Evolutionary conservation across 2,329 filamentous ascomycete species (phyloP).

Genomic region (Fusarium concolor): DNA sequence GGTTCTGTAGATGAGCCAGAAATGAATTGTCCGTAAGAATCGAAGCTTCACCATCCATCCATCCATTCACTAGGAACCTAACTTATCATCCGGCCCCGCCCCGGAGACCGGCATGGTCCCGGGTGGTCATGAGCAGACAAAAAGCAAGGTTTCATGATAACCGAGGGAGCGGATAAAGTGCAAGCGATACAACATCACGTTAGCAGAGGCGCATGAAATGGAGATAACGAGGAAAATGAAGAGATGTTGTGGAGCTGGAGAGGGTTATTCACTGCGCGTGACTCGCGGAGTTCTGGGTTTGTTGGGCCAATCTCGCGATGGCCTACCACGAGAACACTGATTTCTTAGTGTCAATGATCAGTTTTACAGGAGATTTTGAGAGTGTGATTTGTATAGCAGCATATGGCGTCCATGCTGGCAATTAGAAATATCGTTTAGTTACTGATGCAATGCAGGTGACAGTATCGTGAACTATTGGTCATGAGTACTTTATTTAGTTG

Average conservation of each 20-base stretch:
- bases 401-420: neutral
- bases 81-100: constrained; percentile 11
- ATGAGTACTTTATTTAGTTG: neutral
- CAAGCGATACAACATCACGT: constrained; percentile 22
- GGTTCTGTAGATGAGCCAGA: constrained; percentile 33
- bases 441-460: neutral
- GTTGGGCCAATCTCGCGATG: constrained; percentile 25
- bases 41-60: neutral
- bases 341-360: neutral
- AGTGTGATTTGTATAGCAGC: neutral
- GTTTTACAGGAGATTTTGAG: neutral
- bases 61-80: neutral
- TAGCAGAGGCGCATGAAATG: constrained; percentile 18
- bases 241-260: constrained; percentile 23
- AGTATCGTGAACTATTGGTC: neutral
- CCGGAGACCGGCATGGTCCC: constrained; percentile 24
- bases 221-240: constrained; percentile 13
- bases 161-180: constrained; percentile 20
- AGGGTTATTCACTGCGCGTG: constrained; percentile 17
- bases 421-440: neutral
- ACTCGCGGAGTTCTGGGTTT: constrained; percentile 16
- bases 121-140: constrained; percentile 18
- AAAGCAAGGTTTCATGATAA: constrained; percentile 10
- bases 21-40: neutral
- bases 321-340: constrained; percentile 8